These are phyloP conservation scores for Tranzscheliella williamsii DNA, from an alignment of 1,284 basidiomycete genomes.

Conservation along the genomic window DNA sequence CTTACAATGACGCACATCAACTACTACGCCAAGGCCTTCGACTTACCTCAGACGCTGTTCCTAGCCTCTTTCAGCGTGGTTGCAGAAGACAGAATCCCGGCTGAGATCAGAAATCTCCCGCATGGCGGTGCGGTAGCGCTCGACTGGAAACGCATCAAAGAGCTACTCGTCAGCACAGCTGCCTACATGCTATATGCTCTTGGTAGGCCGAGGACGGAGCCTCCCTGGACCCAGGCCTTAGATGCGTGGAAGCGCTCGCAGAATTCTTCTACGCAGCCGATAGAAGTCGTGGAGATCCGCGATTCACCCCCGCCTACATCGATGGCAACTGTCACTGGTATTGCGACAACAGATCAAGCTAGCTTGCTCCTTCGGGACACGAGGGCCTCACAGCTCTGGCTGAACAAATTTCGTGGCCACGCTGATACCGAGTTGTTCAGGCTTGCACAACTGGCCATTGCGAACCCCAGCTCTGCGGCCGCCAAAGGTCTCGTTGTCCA, in stretches of 20 bases:
- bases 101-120: constrained; percentile 20
- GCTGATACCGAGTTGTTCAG: constrained; percentile 19
- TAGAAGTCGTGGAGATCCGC: constrained; percentile 9
- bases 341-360: constrained; percentile 2
- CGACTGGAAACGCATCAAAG: constrained; percentile 17
- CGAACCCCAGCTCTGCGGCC: constrained; percentile 11
- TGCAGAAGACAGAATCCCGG: constrained; percentile 15
- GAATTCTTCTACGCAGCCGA: not conserved
- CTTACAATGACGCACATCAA: constrained; percentile 33
- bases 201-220: constrained; percentile 12
- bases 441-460: constrained; percentile 8
- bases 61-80: constrained; percentile 24
- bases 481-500: not conserved
- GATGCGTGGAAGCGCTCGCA: constrained; percentile 7
- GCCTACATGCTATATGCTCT: constrained; percentile 29
- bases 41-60: constrained; percentile 14
- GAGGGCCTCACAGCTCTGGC: constrained; percentile 4
- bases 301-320: constrained; percentile 3
- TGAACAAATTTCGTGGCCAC: constrained; percentile 2
- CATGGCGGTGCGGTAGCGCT: constrained; percentile 30
- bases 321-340: not conserved
- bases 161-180: constrained; percentile 21
- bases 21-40: constrained; percentile 26
- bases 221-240: constrained; percentile 18
- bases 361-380: constrained; percentile 2